A percentile compares a stretch with the other conserved stretches of the same genome.
These are phyloP conservation scores for Rosa rugosa DNA, from an alignment of 306 rosid genomes.

Conservation along the genomic window DNA sequence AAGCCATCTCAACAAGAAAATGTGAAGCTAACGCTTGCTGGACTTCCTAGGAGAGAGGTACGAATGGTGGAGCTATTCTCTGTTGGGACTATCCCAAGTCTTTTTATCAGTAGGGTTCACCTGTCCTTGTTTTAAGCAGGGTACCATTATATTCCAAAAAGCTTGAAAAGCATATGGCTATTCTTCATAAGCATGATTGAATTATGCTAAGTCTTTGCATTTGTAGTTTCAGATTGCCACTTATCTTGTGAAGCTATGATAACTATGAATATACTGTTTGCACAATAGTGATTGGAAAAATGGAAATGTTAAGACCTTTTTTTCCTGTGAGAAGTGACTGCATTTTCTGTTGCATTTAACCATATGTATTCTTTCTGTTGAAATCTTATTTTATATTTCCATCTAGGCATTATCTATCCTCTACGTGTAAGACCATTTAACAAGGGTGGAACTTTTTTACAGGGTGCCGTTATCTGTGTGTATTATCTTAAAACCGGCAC, in stretches of 20 bases:
- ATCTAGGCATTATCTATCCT: not conserved
- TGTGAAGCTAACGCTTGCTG: conserved; percentile 85
- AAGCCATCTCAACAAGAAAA: conserved; percentile 40
- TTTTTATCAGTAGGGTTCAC: not conserved
- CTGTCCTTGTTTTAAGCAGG: not conserved
- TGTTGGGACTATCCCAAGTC: not conserved
- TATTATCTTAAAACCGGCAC: conserved; percentile 92
- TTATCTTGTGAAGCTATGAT: not conserved
- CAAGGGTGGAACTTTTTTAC: conserved; percentile 29
- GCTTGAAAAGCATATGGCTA: not conserved
- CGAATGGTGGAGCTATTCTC: not conserved
- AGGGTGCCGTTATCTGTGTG: conserved; percentile 81
- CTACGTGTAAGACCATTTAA: not conserved
- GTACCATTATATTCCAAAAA: not conserved
- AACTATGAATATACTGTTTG: not conserved
- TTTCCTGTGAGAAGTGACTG: not conserved
- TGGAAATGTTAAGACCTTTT: not conserved
- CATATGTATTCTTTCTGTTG: not conserved
- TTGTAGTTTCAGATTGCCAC: not conserved
- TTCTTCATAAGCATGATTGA: not conserved
- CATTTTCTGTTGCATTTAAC: not conserved
- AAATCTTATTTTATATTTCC: not conserved
- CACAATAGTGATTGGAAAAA: not conserved
- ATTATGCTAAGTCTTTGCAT: not conserved
- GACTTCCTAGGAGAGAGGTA: conserved; percentile 98